Conservation (phyloP, 768 basidiomycete genomes). For the Termitomyces sp. region DNA sequence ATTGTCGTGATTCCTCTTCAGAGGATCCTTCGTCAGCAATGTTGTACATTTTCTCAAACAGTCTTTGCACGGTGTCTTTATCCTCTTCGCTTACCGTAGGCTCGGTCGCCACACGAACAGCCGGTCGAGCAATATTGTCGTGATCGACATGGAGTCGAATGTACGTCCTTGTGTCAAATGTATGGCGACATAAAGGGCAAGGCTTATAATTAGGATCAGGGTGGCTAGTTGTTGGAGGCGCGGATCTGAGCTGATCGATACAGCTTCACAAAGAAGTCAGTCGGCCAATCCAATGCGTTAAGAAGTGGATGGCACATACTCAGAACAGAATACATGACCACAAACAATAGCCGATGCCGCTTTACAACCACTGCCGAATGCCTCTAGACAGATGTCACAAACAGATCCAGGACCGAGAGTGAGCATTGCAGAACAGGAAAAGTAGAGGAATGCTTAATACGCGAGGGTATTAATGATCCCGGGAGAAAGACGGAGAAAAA, state of each 20-base stretch:
- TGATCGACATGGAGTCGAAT: slow-evolving; percentile 59
- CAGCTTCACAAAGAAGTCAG: slow-evolving; percentile 35
- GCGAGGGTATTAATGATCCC: slow-evolving; percentile 6
- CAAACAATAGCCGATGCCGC: slow-evolving; percentile 63
- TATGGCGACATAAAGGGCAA: slow-evolving; percentile 62
- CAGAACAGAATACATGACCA: slow-evolving; percentile 66
- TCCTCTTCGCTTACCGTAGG: slow-evolving; percentile 28
- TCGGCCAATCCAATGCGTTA: slow-evolving; percentile 3
- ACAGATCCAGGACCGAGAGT: slow-evolving; percentile 56
- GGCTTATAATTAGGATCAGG: slow-evolving; percentile 9
- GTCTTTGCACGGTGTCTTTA: slow-evolving; percentile 10
- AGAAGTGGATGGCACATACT: slow-evolving; percentile 22
- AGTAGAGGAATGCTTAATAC: slow-evolving; percentile 5
- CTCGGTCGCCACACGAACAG: slow-evolving; percentile 28
- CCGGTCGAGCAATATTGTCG: slow-evolving; percentile 22
- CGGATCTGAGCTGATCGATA: slow-evolving; percentile 39
- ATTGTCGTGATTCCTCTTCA: slow-evolving; percentile 39
- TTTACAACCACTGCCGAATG: slow-evolving; percentile 45
- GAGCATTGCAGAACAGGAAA: slow-evolving; percentile 45
- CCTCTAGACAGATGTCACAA: slow-evolving; percentile 75
- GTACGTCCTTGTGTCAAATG: slow-evolving; percentile 32
- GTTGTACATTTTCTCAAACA: slow-evolving; percentile 47
- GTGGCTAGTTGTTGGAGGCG: slow-evolving; percentile 16
- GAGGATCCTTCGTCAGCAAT: slow-evolving; percentile 54
- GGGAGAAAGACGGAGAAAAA: background rate